A percentile compares a stretch with the other conserved stretches of the same genome.
phyloP scores from a whole-genome alignment of 1,139 yeast genomes.

The Candida glucosophila region DNA sequence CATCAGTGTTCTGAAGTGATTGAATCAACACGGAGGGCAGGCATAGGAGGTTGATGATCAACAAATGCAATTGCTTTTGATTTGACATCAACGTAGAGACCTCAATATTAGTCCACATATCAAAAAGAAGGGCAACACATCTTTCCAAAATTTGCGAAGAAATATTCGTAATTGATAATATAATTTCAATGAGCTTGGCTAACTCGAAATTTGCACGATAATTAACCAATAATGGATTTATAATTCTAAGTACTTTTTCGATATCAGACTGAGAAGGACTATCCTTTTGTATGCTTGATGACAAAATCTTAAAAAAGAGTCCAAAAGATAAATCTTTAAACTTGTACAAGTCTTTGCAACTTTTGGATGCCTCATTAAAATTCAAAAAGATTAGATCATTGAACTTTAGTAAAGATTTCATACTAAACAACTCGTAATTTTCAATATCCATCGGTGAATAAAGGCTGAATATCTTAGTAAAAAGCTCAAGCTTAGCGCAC shows the following conservation, averaged over 20 bases:
- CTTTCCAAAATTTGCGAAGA: no score
- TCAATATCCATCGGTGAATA: constrained; percentile 1
- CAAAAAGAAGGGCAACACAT: constrained; percentile 23
- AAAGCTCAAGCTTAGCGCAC: constrained; percentile 24
- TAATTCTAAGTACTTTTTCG: constrained; percentile 7
- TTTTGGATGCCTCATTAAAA: constrained; percentile 14
- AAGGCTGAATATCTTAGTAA: constrained; percentile 15
- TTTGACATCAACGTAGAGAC: constrained; percentile 56
- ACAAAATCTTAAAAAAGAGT: constrained; percentile 18
- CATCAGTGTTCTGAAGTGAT: constrained; percentile 12
- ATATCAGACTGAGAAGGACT: constrained; percentile 7
- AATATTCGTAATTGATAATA: no score
- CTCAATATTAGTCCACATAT: constrained; percentile 53
- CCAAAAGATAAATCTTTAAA: constrained; percentile 31
- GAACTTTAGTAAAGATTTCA: constrained; percentile 10
- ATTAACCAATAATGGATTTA: constrained; percentile 16
- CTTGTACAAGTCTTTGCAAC: constrained; percentile 33
- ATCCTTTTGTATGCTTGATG: constrained; percentile 2
- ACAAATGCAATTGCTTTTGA: constrained; percentile 56
- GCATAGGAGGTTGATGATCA: constrained; percentile 40
- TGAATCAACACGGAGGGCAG: constrained; percentile 12
- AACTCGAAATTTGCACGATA: constrained; percentile 18
- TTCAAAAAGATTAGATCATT: constrained; percentile 14
- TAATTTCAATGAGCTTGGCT: constrained; percentile 13
- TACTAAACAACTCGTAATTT: constrained; percentile 4